Base-by-base conservation (phyloP, 139 green algal genomes). In the Coccomyxa sp. region DNA sequence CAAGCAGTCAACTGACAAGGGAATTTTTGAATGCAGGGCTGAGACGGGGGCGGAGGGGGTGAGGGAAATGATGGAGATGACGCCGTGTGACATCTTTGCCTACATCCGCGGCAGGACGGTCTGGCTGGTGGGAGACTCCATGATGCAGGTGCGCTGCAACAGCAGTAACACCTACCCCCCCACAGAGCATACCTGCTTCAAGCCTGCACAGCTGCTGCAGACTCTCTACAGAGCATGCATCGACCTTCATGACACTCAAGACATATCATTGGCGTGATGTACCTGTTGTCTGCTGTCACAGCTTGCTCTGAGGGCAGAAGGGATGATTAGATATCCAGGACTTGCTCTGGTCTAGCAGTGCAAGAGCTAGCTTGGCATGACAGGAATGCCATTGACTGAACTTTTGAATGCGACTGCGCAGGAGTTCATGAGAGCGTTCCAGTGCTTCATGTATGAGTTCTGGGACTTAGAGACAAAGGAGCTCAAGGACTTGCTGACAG, bases 51-150 rank as follows among this genome's bases (percentile, higher is more conserved):
- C 40, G 22, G 39, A 31, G 33, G 68, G 69, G 3, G 55, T 39
- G 39, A 37, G 71, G 68, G 77, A 68, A 24, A 40, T 81, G 69
- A 39, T 81, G 69, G 55, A 64, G 22, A 37, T 87, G 41, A 79
- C 83, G 1, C 83, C 83, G 8, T 87, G 79, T 44, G 83, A 87
- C 41, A 70, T 87, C 35, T 87, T 81, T 36, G 41, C 69, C 12
- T 82, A 80, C 72, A 77, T 87, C 7, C 73, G 83, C 6, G 83
- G 83, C 6, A 76, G 76, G 31, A 87, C 83, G 0, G 24, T 87
- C 34, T 87, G 79, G 79, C 73, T 87, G 7, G 40, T 78, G 10
- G 83, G 83, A 7, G 83, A 87, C 73, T 81, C 72, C 68, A 76
- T 77, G 10, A 76, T 38, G n/a, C 72, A 68, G 72, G 72, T 71